Evolutionary conservation across 805 yeast genomes (phyloP).

Genomic region (Candida coleopterorum): DNA sequence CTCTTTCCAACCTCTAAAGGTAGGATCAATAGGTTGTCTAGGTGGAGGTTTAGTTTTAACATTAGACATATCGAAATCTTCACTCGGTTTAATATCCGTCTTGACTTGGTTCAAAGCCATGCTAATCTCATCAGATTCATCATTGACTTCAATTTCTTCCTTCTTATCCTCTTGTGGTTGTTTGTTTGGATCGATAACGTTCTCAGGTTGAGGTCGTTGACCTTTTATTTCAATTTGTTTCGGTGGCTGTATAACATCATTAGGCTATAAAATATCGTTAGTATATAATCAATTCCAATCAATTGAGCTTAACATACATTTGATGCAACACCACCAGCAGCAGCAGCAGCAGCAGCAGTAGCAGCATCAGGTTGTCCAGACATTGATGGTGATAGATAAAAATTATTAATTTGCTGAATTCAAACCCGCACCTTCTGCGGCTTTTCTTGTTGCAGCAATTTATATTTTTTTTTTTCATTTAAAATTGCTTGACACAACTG

Average conservation of each 20-base stretch:
- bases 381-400: background rate
- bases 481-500: too few relatives aligned
- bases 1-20: slow-evolving; percentile 91
- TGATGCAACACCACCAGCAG: slow-evolving; percentile 7
- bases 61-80: slow-evolving; percentile 30
- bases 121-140: slow-evolving; percentile 1
- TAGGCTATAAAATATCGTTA: slow-evolving; percentile 16
- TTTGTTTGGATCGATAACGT: slow-evolving; percentile 5
- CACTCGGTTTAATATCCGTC: slow-evolving; percentile 23
- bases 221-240: slow-evolving; percentile 20
- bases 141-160: background rate
- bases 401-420: background rate
- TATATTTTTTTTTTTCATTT: too few relatives aligned
- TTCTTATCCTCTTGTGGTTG: background rate
- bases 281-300: background rate
- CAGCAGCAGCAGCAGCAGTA: background rate
- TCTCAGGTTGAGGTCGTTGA: slow-evolving; percentile 12
- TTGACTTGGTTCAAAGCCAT: background rate
- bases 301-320: slow-evolving; percentile 6
- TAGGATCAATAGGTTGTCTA: slow-evolving; percentile 55
- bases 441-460: too few relatives aligned
- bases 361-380: background rate
- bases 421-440: background rate
- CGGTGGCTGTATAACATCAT: slow-evolving; percentile 31
- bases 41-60: slow-evolving; percentile 35